A percentile compares a stretch with the other conserved stretches of the same genome.
Evolutionary conservation across 768 basidiomycete genomes (phyloP).

Genomic region (Lactarius deliciosus): DNA sequence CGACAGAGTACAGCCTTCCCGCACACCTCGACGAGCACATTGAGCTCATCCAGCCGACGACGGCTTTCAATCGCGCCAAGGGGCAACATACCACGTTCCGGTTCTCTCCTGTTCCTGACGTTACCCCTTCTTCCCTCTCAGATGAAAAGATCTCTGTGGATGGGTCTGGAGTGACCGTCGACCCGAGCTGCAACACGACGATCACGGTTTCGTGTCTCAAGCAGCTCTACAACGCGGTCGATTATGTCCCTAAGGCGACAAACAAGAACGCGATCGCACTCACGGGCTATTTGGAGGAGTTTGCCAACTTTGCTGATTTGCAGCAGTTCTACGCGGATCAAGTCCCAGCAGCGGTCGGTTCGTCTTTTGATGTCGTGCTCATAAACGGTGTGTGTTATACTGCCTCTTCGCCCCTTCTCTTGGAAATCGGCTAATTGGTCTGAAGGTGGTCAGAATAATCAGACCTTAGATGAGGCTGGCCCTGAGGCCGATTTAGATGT

Average conservation of each 20-base stretch:
- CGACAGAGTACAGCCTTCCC: slow-evolving; percentile 61
- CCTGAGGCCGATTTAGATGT: slow-evolving; percentile 66
- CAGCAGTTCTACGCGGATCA: slow-evolving; percentile 37
- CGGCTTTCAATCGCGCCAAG: slow-evolving; percentile 52
- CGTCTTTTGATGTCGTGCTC: slow-evolving; percentile 53
- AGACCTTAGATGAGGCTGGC: slow-evolving; percentile 53
- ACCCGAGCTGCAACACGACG: slow-evolving; percentile 39
- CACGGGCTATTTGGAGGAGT: slow-evolving; percentile 40
- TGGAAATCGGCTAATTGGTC: neutral
- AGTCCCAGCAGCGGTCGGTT: slow-evolving; percentile 37
- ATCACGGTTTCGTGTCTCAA: slow-evolving; percentile 39
- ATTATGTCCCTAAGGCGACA: slow-evolving; percentile 32
- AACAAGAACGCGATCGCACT: slow-evolving; percentile 38
- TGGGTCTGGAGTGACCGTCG: slow-evolving; percentile 25
- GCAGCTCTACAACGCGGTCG: slow-evolving; percentile 39
- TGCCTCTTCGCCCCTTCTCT: neutral
- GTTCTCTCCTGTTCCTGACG: slow-evolving; percentile 20
- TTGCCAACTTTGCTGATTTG: slow-evolving; percentile 36
- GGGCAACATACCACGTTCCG: slow-evolving; percentile 41
- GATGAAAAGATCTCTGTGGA: slow-evolving; percentile 4
- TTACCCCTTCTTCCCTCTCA: neutral
- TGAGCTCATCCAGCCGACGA: slow-evolving; percentile 66
- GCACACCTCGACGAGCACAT: slow-evolving; percentile 51
- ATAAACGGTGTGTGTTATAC: slow-evolving; percentile 50
- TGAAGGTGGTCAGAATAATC: slow-evolving; percentile 56